Percentiles rank a stretch among this genome's conserved stretches.
Conservation (phyloP, 179 eudicot species). For the Nepenthes alata region DNA sequence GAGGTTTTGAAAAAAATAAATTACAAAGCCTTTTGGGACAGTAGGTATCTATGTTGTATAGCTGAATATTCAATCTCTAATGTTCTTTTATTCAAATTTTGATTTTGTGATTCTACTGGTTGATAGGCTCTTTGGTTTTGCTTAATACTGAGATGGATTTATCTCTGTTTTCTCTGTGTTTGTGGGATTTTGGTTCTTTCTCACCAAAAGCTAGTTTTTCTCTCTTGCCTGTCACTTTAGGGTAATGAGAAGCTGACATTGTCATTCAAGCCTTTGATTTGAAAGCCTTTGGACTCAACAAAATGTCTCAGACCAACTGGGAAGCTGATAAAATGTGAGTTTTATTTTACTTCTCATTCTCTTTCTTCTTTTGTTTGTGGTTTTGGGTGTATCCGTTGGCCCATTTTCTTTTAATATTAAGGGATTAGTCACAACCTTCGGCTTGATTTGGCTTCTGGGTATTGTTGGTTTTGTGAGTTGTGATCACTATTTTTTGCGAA, state of each 20-base stretch:
- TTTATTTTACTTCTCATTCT: neutral
- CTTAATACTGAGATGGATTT: neutral
- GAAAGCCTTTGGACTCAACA: constrained; percentile 11
- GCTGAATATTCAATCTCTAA: no score
- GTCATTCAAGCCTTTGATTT: neutral
- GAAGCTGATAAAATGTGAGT: constrained; percentile 65
- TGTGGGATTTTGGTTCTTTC: no score
- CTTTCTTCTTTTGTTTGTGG: no score
- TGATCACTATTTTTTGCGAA: no score
- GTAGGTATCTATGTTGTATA: no score
- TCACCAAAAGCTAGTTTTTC: neutral
- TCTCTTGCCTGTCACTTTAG: neutral
- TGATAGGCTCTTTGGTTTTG: neutral
- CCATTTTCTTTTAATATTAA: no score
- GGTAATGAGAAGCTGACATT: constrained; percentile 8
- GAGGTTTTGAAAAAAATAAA: no score
- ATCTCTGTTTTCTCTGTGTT: neutral
- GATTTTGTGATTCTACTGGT: neutral
- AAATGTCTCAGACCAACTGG: constrained; percentile 85
- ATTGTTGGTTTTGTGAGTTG: no score
- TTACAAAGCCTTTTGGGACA: no score
- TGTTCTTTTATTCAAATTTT: neutral
- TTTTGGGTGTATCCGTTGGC: no score
- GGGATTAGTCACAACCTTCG: no score
- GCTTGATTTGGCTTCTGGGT: no score